phyloP scores from a whole-genome alignment of 2,329 filamentous ascomycete genomes.

The Camillea tinctor region DNA sequence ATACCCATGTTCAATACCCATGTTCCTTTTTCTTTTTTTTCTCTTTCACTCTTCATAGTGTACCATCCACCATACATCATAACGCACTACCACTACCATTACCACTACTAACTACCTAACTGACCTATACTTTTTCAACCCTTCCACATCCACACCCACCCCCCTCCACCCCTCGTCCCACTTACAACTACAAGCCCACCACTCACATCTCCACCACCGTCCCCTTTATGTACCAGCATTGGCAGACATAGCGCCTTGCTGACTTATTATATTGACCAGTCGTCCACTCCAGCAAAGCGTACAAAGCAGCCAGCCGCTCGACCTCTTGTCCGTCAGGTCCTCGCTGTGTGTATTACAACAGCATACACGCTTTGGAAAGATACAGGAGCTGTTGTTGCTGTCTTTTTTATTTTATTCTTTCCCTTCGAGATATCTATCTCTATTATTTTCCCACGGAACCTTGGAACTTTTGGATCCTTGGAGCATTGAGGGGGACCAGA shows the following conservation, averaged over 20 bases:
- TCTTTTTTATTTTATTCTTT: conserved; percentile 6
- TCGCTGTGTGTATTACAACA: conserved; percentile 11
- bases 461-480: conserved; percentile 7
- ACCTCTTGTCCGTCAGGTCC: conserved; percentile 9
- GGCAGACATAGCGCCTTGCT: conserved; percentile 11
- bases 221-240: background rate
- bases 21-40: too few relatives aligned
- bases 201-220: background rate
- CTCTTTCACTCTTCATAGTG: too few relatives aligned
- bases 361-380: conserved; percentile 8
- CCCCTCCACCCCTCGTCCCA: background rate
- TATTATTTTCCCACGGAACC: conserved; percentile 6
- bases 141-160: too few relatives aligned
- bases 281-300: conserved; percentile 5
- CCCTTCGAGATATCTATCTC: conserved; percentile 11
- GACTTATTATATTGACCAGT: conserved; percentile 14
- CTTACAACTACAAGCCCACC: background rate
- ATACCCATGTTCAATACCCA: background rate
- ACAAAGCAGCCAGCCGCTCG: conserved; percentile 1
- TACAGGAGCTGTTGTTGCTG: conserved; percentile 9
- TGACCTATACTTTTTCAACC: too few relatives aligned
- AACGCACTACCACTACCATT: too few relatives aligned
- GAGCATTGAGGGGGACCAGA: background rate
- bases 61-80: too few relatives aligned
- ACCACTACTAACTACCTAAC: too few relatives aligned